Percentiles rank a stretch among this genome's conserved stretches.
Conservation (phyloP, 306 rosid genomes). For the Pyrus communis region DNA sequence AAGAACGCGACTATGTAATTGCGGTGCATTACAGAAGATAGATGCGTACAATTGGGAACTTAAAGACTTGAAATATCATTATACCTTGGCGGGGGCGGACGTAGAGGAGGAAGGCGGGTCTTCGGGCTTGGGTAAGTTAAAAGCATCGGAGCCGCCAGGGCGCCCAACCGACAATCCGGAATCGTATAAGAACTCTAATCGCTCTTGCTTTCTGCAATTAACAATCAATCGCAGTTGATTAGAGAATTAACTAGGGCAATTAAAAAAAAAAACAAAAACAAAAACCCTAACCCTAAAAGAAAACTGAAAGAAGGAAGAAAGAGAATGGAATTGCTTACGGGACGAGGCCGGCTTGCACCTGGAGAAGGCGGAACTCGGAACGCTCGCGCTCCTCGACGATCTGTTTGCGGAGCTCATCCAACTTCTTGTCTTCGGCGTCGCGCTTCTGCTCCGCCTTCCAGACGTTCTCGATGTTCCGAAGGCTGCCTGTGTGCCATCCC, state of each 20-base stretch:
- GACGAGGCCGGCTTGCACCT: conserved; percentile 88
- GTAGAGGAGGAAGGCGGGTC: conserved; percentile 41
- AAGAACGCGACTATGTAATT: background rate
- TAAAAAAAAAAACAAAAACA: background rate
- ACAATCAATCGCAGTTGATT: background rate
- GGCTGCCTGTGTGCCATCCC: conserved; percentile 99
- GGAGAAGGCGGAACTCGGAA: conserved; percentile 83
- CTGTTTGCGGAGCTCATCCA: conserved; percentile 92
- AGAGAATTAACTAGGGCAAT: background rate
- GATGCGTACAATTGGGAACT: background rate
- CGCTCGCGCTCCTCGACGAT: conserved; percentile 82
- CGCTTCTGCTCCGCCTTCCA: conserved; percentile 99
- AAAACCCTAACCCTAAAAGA: conserved; percentile 12
- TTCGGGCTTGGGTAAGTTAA: conserved; percentile 47
- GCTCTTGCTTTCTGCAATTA: conserved; percentile 65
- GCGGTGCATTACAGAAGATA: background rate
- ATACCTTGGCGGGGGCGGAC: conserved; percentile 30
- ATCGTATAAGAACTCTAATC: conserved; percentile 84
- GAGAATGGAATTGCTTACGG: conserved; percentile 40
- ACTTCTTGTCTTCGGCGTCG: conserved; percentile 75
- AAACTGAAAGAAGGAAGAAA: background rate
- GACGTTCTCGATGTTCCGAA: conserved; percentile 86
- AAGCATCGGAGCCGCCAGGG: conserved; percentile 51
- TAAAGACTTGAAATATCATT: background rate
- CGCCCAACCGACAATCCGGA: conserved; percentile 87